Conservation (phyloP, 2,329 filamentous ascomycete genomes). For the Rutstroemia sp. region DNA sequence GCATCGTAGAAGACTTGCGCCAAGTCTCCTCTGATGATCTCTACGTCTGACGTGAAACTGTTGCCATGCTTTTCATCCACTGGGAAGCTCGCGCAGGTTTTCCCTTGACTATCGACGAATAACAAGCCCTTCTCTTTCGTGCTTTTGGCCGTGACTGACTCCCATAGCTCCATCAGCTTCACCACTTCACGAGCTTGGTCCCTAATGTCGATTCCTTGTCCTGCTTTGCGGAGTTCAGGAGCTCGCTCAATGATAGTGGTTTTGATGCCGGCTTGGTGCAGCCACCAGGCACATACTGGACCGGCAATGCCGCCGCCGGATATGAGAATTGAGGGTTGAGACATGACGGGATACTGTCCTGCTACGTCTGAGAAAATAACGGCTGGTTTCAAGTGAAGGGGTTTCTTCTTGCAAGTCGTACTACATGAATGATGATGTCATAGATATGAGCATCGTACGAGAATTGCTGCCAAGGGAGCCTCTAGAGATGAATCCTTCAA, state of each 20-base stretch:
- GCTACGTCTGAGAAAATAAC: too few relatives aligned
- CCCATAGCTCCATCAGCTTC: slow-evolving; percentile 34
- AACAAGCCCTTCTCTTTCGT: slow-evolving; percentile 38
- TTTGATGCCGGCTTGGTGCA: slow-evolving; percentile 33
- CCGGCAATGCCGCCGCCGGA: slow-evolving; percentile 31
- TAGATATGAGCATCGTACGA: too few relatives aligned
- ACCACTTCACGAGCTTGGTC: slow-evolving; percentile 33
- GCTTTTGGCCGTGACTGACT: slow-evolving; percentile 31
- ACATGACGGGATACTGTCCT: background rate
- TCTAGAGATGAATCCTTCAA: too few relatives aligned
- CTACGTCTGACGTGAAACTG: slow-evolving; percentile 37
- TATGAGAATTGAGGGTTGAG: slow-evolving; percentile 25
- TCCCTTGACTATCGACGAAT: slow-evolving; percentile 34
- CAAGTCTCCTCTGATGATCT: slow-evolving; percentile 39
- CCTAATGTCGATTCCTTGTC: slow-evolving; percentile 48
- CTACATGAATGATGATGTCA: too few relatives aligned
- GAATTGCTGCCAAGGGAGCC: too few relatives aligned
- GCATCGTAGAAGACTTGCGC: slow-evolving; percentile 33
- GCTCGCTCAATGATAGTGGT: slow-evolving; percentile 36
- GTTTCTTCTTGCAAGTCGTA: background rate
- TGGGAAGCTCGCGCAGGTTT: slow-evolving; percentile 31
- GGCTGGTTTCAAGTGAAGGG: too few relatives aligned
- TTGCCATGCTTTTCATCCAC: slow-evolving; percentile 23
- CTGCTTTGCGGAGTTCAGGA: slow-evolving; percentile 36
- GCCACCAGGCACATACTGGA: slow-evolving; percentile 41